Percentiles rank a stretch among this genome's conserved stretches.
phyloP scores from a whole-genome alignment of 2,329 filamentous ascomycete species.

The Fusarium fujikuroi region DNA sequence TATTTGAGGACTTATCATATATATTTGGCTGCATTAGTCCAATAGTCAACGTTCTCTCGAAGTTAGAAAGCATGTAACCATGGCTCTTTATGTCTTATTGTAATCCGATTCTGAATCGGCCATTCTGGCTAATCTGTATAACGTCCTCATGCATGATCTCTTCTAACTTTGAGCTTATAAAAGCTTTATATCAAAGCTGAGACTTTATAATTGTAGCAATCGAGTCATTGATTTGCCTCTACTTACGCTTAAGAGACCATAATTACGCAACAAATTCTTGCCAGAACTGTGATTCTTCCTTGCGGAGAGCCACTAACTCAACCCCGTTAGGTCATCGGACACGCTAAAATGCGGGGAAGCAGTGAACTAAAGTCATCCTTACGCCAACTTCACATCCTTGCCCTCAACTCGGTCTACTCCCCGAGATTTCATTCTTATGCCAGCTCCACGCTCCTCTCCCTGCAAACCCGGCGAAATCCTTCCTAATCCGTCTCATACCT shows the following conservation, averaged over 20 bases:
- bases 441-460: background rate
- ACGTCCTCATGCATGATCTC: no score
- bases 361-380: background rate
- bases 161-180: no score
- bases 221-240: no score
- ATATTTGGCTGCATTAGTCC: fast-evolving
- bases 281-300: background rate
- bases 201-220: no score
- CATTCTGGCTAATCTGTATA: no score
- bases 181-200: no score
- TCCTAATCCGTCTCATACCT: background rate
- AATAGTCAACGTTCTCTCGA: background rate
- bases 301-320: background rate
- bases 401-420: background rate
- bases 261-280: background rate
- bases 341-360: background rate
- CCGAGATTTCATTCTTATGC: background rate
- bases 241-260: no score
- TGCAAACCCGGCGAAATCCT: background rate
- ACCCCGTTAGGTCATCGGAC: background rate
- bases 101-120: background rate
- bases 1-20: background rate
- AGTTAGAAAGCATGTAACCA: fast-evolving
- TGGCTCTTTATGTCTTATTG: background rate
- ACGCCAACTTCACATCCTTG: background rate